A percentile compares a stretch with the other conserved stretches of the same genome.
Evolutionary conservation across 75 land plant genomes (phyloP).

Genomic region (Pinus taeda): DNA sequence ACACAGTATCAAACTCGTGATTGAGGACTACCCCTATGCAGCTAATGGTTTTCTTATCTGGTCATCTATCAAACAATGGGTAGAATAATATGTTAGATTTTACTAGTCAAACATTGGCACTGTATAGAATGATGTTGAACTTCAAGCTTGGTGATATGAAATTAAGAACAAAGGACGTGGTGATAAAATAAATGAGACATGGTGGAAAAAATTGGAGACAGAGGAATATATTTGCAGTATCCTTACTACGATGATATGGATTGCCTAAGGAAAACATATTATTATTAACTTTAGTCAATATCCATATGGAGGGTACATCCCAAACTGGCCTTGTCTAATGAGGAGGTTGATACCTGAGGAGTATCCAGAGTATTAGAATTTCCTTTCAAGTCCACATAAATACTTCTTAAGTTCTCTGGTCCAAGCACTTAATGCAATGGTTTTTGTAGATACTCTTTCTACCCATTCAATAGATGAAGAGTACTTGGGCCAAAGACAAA

Average conservation of each 20-base stretch:
- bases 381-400: conserved; percentile 51
- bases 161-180: conserved; percentile 69
- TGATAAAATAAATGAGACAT: conserved; percentile 73
- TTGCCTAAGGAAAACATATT: conserved; percentile 81
- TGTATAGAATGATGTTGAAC: conserved; percentile 56
- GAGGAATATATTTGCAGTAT: conserved; percentile 52
- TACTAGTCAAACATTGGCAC: conserved; percentile 56
- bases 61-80: conserved; percentile 84
- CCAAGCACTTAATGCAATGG: conserved; percentile 59
- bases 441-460: conserved; percentile 64
- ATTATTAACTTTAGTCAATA: conserved; percentile 95
- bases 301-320: conserved; percentile 86
- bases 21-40: conserved; percentile 97
- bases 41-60: conserved; percentile 92
- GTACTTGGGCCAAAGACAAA: conserved; percentile 56
- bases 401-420: conserved; percentile 53
- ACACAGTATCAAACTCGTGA: conserved; percentile 63
- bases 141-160: conserved; percentile 91
- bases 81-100: conserved; percentile 53
- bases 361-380: conserved; percentile 49
- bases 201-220: conserved; percentile 89
- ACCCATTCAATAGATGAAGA: conserved; percentile 85
- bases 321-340: conserved; percentile 79
- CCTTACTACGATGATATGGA: conserved; percentile 81
- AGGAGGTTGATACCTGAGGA: conserved; percentile 66